Evolutionary conservation across 2,329 filamentous ascomycete species (phyloP), one percentile per base, ranked within the genome.

Genomic region (Xylariaceae sp.): DNA sequence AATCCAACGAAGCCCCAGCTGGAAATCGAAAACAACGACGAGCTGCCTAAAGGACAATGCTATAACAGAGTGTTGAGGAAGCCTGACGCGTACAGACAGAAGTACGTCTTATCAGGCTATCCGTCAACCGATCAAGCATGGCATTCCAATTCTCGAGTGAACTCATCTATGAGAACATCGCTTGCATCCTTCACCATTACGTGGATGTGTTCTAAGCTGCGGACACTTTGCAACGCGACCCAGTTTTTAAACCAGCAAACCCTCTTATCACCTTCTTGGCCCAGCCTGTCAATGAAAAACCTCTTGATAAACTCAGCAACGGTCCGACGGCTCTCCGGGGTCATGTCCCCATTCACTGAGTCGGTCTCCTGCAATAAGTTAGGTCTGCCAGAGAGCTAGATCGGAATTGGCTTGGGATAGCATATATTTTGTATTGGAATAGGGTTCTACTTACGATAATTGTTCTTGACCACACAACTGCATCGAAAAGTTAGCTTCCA

Each of bases 181-280:
- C 75, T 75, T 19, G 76, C 80, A 60, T 81, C 75, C 48, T 72
- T 78, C 46, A 87, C 80, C 63, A 87, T 66, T 33, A 97, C 84
- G 70, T 97, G 93, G 64, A 97, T 86, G 69, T 97, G 93, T 73
- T 96, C 92, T 43, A 97, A 76, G 2, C 88, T 82, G 62, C 92
- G 83, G 40, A 97, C 88, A 62, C 89, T 95, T 75, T 97, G 95
- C 66, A 97, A 73, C 22, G 85, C 84, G 54, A 84, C 85, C 91
- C 91, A 96, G 63, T 97, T 97, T 79, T 93, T 95, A 73, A 97
- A 97, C 90, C 91, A 97, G 55, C 91, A 68, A 42, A 87, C 82
- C 45, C 72, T 74, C 6, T 76, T 71, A 51, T 72, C 70, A n/a
- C 77, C 78, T 3, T 69, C 73, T 0, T 70, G 67, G 0, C 77